Conservation (phyloP, 2,329 filamentous ascomycete species). For the Pleomassaria siparia region DNA sequence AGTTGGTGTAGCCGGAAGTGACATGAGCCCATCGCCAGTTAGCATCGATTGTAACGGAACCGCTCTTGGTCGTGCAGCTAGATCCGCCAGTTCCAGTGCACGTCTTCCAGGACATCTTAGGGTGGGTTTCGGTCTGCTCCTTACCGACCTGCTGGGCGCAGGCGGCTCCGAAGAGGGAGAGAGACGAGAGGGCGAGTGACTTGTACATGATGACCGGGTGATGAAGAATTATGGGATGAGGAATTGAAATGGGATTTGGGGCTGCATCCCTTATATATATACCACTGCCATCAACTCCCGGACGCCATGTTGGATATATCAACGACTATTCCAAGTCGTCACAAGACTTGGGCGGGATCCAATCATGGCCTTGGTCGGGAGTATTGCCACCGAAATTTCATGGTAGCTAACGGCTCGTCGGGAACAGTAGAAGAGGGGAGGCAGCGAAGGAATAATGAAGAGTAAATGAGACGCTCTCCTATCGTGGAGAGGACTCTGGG, state of each 20-base stretch:
- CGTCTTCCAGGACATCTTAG: conserved; percentile 41
- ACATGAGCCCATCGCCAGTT: conserved; percentile 56
- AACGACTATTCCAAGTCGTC: conserved; percentile 20
- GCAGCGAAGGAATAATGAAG: conserved; percentile 31
- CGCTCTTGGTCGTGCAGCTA: conserved; percentile 42
- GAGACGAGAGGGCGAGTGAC: conserved; percentile 42
- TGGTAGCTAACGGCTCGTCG: conserved; percentile 33
- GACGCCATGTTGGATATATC: conserved; percentile 16
- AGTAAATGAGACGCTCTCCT: conserved; percentile 35
- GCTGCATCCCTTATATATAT: conserved; percentile 34
- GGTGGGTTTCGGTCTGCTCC: conserved; percentile 44
- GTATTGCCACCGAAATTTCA: conserved; percentile 29
- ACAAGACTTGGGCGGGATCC: conserved; percentile 17
- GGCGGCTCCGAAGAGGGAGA: conserved; percentile 44
- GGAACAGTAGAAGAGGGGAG: conserved; percentile 20
- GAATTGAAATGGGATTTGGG: conserved; percentile 9
- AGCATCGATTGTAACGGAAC: conserved; percentile 46
- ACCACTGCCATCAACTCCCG: conserved; percentile 2
- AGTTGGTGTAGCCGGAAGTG: conserved; percentile 49
- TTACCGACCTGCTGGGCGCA: conserved; percentile 48
- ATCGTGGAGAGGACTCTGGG: conserved; percentile 37
- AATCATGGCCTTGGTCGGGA: conserved; percentile 10
- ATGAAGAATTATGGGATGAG: conserved; percentile 30
- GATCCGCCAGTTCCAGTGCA: conserved; percentile 44
- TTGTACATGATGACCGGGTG: conserved; percentile 42